Evolutionary conservation across 352 stramenopile genomes (phyloP).

Genomic region (Phytopythium ostracodes): DNA sequence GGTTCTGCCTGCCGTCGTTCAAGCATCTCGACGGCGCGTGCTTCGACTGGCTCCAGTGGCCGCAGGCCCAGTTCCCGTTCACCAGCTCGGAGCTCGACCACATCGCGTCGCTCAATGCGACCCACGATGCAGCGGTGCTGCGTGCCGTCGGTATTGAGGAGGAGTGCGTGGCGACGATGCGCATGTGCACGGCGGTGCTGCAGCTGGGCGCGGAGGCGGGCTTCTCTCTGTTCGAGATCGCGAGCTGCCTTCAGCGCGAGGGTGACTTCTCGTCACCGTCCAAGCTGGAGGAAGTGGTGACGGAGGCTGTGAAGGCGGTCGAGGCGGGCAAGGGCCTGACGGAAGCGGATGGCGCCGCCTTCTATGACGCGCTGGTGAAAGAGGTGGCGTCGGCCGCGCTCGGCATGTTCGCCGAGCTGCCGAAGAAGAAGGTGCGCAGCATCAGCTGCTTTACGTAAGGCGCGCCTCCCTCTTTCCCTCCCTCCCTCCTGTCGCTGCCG

Average conservation of each 20-base stretch:
- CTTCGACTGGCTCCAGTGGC: constrained; percentile 88
- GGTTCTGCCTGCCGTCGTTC: constrained; percentile 83
- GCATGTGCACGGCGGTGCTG: constrained; percentile 71
- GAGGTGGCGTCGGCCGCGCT: constrained; percentile 32
- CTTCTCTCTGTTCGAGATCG: constrained; percentile 88
- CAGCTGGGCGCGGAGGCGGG: constrained; percentile 69
- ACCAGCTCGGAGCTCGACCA: constrained; percentile 69
- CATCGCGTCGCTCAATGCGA: constrained; percentile 61
- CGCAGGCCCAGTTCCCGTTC: constrained; percentile 86
- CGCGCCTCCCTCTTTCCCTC: no score
- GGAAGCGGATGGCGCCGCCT: constrained; percentile 27
- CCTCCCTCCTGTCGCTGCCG: not conserved
- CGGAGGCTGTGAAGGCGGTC: constrained; percentile 31
- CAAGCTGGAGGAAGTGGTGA: constrained; percentile 68
- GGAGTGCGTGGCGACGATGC: constrained; percentile 79
- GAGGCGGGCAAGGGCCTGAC: constrained; percentile 25
- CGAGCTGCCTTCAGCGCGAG: constrained; percentile 69
- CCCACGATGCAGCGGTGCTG: constrained; percentile 53
- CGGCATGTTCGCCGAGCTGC: constrained; percentile 53
- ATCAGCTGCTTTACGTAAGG: constrained; percentile 84
- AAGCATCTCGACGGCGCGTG: constrained; percentile 75
- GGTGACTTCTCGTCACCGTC: constrained; percentile 77
- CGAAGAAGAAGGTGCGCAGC: constrained; percentile 86
- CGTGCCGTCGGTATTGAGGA: constrained; percentile 74
- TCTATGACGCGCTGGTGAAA: constrained; percentile 54